Evolutionary conservation across 768 basidiomycete genomes (phyloP).

Genomic region (Auricularia heimuer): DNA sequence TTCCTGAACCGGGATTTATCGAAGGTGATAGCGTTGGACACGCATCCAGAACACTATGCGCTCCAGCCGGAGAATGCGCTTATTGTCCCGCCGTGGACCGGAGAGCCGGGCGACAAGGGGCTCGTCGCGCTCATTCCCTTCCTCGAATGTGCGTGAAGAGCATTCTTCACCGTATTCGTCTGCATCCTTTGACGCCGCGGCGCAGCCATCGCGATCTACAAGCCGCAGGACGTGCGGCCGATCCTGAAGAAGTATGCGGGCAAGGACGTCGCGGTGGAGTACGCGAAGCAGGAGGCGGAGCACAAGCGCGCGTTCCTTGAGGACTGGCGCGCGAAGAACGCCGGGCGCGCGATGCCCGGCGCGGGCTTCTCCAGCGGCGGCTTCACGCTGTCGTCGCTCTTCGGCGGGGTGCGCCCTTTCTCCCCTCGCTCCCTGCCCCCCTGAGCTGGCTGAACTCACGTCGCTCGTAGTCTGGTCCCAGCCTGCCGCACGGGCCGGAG

Average conservation of each 20-base stretch:
- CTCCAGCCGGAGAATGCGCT: slow-evolving; percentile 87
- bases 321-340: slow-evolving; percentile 58
- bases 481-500: slow-evolving; percentile 13
- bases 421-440: neutral
- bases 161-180: too few species aligned
- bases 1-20: slow-evolving; percentile 91
- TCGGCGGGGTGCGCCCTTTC: slow-evolving; percentile 21
- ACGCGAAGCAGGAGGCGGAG: slow-evolving; percentile 79
- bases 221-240: slow-evolving; percentile 76
- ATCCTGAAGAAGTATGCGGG: slow-evolving; percentile 77
- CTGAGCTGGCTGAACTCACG: neutral
- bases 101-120: slow-evolving; percentile 62
- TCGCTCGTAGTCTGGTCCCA: neutral
- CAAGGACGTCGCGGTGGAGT: slow-evolving; percentile 83
- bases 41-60: slow-evolving; percentile 62
- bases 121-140: slow-evolving; percentile 93
- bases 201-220: slow-evolving; percentile 86
- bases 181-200: neutral
- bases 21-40: slow-evolving; percentile 83
- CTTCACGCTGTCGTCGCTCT: slow-evolving; percentile 38
- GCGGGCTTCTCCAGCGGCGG: slow-evolving; percentile 28
- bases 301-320: slow-evolving; percentile 67
- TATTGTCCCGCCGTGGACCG: slow-evolving; percentile 77
- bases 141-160: slow-evolving; percentile 60
- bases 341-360: slow-evolving; percentile 6